Conservation (phyloP, 257 asterid genomes). For the Rehmannia glutinosa region DNA sequence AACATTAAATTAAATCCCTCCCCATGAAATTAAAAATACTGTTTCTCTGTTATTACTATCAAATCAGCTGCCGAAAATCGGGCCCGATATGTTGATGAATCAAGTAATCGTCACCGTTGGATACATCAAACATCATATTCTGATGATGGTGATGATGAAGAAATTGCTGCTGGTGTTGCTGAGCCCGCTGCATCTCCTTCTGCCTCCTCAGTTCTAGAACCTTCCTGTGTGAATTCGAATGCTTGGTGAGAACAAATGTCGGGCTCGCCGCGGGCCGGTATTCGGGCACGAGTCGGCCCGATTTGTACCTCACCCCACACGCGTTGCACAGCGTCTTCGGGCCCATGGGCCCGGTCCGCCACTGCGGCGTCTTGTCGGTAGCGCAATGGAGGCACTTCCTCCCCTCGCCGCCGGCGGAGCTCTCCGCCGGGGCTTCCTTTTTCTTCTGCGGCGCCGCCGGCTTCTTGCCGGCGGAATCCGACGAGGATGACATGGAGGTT, state of each 20-base stretch:
- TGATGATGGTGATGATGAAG: slow-evolving; percentile 45
- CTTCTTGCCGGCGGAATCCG: slow-evolving; percentile 42
- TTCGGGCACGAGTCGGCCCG: slow-evolving; percentile 92
- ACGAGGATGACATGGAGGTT: slow-evolving; percentile 37
- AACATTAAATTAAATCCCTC: background rate
- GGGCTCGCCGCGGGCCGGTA: slow-evolving; percentile 97
- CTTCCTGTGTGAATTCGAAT: slow-evolving; percentile 85
- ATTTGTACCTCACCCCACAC: slow-evolving; percentile 87
- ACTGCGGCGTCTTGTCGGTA: slow-evolving; percentile 93
- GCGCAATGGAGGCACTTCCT: slow-evolving; percentile 90
- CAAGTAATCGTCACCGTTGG: slow-evolving; percentile 69
- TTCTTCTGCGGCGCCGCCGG: slow-evolving; percentile 18
- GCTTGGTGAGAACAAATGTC: slow-evolving; percentile 71
- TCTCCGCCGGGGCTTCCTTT: slow-evolving; percentile 31
- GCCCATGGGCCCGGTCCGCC: slow-evolving; percentile 97
- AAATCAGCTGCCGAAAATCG: slow-evolving; percentile 68
- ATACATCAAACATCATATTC: slow-evolving; percentile 61
- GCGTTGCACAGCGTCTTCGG: slow-evolving; percentile 95
- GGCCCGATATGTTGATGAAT: slow-evolving; percentile 84
- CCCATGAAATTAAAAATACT: background rate
- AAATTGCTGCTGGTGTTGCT: slow-evolving; percentile 53
- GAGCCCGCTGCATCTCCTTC: slow-evolving; percentile 56
- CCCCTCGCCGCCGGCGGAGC: slow-evolving; percentile 36
- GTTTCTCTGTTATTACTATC: background rate
- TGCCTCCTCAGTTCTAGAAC: slow-evolving; percentile 85